Evolutionary conservation across 768 basidiomycete genomes (phyloP), one percentile per base, ranked within the genome.

Genomic region (Austroboletus festivus): DNA sequence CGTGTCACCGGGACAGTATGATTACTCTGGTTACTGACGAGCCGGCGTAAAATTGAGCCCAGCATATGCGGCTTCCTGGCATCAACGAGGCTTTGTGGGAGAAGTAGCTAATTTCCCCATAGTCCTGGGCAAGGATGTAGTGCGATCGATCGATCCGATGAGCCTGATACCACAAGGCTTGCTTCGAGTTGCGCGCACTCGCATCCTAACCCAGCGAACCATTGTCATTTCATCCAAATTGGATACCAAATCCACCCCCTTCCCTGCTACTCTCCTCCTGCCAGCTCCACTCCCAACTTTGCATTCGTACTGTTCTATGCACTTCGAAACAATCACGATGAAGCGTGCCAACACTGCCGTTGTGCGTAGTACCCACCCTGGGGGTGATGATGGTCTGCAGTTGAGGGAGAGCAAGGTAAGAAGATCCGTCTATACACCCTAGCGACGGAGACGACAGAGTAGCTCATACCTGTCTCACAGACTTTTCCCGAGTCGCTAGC

Each of bases 11-110:
- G 34, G 16, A 9, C 34, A 9, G 35, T 47, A 40, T 30, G 12
- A 5, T 20, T 15, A 31, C 23, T 34, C 18, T 21, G 37, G 40
- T 28, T 33, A 38, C 15, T 38, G 37, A 39, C 22, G 1, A 23
- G 19, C 45, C n/a, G 38, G 34, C 41, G 19, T 30, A 39, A 38
- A 44, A 42, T 43, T 30, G 5, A 28, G 38, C 42, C 34, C 23
- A 28, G 26, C 31, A 15, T 13, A 33, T 18, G 35, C n/a, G 33
- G 41, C 51, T 54, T 56, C 45, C 51, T 40, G 50, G 13, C 42
- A 46, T 44, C 45, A 61, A 49, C 42, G 61, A 57, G 61, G 61
- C 42, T 5, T 37, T 48, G 46, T 38, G 48, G 43, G 46, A 39
- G 47, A 37, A 15, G 38, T 41, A 22, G 11, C 10, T 21, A 38